phyloP scores from a whole-genome alignment of 2,329 filamentous ascomycete species.

The Capronia epimyces region DNA sequence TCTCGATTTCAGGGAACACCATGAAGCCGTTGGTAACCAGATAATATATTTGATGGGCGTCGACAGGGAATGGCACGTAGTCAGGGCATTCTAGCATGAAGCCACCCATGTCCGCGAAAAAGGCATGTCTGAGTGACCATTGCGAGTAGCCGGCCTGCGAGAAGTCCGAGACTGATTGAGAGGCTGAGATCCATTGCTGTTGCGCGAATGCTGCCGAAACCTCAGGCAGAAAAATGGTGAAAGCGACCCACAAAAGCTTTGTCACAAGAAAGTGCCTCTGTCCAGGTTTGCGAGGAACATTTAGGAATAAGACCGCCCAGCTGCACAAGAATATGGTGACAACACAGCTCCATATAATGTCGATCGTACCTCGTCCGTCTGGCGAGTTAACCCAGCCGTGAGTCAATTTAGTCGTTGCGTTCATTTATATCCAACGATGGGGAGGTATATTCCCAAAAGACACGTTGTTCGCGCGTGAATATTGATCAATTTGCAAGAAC shows the following conservation, averaged over 20 bases:
- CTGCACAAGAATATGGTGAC: constrained; percentile 42
- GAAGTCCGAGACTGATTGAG: constrained; percentile 33
- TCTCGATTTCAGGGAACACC: constrained; percentile 17
- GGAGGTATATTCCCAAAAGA: too few species aligned
- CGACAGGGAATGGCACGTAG: constrained; percentile 34
- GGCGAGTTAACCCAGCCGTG: constrained; percentile 38
- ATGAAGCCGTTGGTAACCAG: constrained; percentile 29
- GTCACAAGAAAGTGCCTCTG: too few species aligned
- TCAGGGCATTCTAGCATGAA: constrained; percentile 34
- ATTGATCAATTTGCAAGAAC: too few species aligned
- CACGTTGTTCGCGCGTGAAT: too few species aligned
- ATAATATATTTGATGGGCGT: constrained; percentile 34
- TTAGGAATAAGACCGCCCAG: constrained; percentile 40
- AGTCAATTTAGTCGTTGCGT: too few species aligned
- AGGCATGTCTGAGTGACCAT: constrained; percentile 41
- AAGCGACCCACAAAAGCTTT: constrained; percentile 33
- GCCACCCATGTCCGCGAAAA: constrained; percentile 42
- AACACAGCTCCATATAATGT: constrained; percentile 39
- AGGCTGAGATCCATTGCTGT: constrained; percentile 36
- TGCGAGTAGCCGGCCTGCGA: constrained; percentile 17
- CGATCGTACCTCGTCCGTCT: constrained; percentile 37
- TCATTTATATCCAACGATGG: too few species aligned
- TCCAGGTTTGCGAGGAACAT: constrained; percentile 33
- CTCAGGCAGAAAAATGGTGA: constrained; percentile 38
- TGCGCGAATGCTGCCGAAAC: constrained; percentile 36